Conservation (phyloP, 1,284 basidiomycete genomes). For the Rhodotorula mucilaginosa region DNA sequence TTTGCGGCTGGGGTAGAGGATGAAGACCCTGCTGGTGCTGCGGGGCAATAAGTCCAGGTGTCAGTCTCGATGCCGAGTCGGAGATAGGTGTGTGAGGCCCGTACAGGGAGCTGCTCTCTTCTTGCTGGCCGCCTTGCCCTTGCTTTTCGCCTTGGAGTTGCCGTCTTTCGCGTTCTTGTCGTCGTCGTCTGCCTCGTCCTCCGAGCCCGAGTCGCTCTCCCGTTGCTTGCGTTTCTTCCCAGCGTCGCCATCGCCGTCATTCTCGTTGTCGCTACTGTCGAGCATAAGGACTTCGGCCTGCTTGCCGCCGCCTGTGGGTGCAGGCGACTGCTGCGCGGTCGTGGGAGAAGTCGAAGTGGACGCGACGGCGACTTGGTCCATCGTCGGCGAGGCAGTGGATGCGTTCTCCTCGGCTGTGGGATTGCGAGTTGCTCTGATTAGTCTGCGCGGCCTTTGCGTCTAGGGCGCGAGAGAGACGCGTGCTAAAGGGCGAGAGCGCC, state of each 20-base stretch:
- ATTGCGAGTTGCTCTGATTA: too few relatives aligned
- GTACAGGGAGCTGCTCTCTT: not conserved
- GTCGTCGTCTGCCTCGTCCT: not conserved
- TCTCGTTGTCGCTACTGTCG: not conserved
- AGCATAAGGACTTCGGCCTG: not conserved
- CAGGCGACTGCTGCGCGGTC: not conserved
- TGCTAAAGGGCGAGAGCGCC: not conserved
- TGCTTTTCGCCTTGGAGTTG: not conserved
- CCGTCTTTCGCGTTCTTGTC: not conserved
- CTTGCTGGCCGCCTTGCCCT: not conserved
- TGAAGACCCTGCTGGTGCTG: not conserved
- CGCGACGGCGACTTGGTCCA: not conserved
- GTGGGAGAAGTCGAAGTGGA: conserved; percentile 1
- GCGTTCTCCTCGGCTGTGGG: too few relatives aligned
- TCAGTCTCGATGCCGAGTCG: not conserved
- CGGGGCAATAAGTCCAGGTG: too few relatives aligned
- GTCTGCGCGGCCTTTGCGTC: not conserved
- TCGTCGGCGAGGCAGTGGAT: too few relatives aligned
- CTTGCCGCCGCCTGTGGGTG: not conserved
- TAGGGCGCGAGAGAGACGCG: not conserved
- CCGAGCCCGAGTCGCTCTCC: not conserved
- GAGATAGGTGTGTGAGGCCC: not conserved
- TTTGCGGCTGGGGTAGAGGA: conserved; percentile 4
- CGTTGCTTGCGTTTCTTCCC: not conserved
- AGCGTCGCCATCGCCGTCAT: not conserved